Evolutionary conservation across 441 rosid species (phyloP).

Genomic region (Dalechampia spathulata): DNA sequence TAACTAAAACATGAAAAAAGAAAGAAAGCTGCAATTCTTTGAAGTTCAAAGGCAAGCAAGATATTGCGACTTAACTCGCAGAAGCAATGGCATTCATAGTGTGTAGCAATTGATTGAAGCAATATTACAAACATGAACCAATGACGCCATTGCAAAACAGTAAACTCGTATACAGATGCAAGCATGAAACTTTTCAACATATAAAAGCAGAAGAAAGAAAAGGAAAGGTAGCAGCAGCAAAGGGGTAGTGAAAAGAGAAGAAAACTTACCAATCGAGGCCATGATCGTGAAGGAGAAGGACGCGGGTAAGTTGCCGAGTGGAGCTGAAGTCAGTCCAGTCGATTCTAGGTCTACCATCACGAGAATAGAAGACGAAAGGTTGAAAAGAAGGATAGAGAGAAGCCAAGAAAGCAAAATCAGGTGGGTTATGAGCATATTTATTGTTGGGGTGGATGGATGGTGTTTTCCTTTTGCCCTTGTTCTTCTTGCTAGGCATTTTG

Average conservation of each 20-base stretch:
- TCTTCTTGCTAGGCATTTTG: conserved; percentile 43
- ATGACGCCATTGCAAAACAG: no score
- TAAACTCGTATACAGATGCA: no score
- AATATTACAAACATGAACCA: not conserved
- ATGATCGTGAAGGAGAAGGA: conserved; percentile 72
- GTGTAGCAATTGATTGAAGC: not conserved
- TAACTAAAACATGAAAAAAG: no score
- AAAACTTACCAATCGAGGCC: conserved; percentile 46
- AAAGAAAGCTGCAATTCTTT: no score
- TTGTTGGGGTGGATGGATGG: conserved; percentile 56
- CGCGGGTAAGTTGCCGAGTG: conserved; percentile 80
- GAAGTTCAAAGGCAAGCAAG: no score
- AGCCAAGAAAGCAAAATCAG: conserved; percentile 66
- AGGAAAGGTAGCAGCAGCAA: no score
- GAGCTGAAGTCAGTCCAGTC: conserved; percentile 93
- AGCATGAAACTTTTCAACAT: no score
- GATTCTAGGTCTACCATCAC: conserved; percentile 59
- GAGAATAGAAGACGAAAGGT: conserved; percentile 57
- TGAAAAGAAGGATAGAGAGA: conserved; percentile 72
- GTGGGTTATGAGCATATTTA: conserved; percentile 72
- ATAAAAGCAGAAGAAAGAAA: no score
- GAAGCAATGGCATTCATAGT: no score
- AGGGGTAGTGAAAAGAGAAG: no score
- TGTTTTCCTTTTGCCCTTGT: conserved; percentile 34
- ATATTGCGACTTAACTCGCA: no score